Evolutionary conservation across 345 rosid genomes (phyloP).

Genomic region (Dovyalis caffra): DNA sequence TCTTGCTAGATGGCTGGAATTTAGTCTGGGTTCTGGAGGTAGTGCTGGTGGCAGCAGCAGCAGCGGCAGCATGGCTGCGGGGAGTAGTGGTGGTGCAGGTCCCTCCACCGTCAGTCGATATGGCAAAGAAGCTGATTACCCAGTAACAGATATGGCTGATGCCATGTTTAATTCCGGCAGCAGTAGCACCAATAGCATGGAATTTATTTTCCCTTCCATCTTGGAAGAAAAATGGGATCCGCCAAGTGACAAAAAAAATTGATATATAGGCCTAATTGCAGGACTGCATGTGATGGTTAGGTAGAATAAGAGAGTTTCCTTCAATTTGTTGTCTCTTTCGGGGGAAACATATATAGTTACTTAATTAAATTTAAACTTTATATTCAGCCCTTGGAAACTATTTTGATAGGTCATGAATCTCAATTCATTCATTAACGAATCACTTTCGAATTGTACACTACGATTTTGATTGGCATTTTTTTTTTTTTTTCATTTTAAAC

Average conservation of each 20-base stretch:
- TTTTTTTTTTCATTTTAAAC: too few species aligned
- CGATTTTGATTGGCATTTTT: too few species aligned
- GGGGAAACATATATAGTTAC: not conserved
- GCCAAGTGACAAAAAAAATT: slow-evolving; percentile 31
- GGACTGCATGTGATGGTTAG: not conserved
- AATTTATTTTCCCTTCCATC: slow-evolving; percentile 38
- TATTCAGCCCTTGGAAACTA: too few species aligned
- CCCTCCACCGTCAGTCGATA: slow-evolving; percentile 25
- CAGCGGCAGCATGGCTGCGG: slow-evolving; percentile 4
- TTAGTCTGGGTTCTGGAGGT: slow-evolving; percentile 21
- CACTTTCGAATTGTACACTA: too few species aligned
- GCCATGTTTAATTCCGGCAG: slow-evolving; percentile 60
- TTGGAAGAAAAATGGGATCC: slow-evolving; percentile 30
- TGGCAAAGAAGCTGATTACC: slow-evolving; percentile 29
- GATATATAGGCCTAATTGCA: too few species aligned
- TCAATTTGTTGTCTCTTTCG: not conserved
- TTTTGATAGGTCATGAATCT: too few species aligned
- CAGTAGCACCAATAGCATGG: slow-evolving; percentile 59
- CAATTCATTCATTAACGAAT: too few species aligned
- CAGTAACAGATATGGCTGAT: slow-evolving; percentile 56
- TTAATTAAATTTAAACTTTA: too few species aligned
- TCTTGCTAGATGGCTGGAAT: slow-evolving; percentile 36
- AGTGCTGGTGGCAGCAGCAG: not conserved
- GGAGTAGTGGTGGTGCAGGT: slow-evolving; percentile 26
- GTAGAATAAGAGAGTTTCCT: not conserved